Conservation (phyloP, 257 asterid species). For the Salvia rosmarinus region DNA sequence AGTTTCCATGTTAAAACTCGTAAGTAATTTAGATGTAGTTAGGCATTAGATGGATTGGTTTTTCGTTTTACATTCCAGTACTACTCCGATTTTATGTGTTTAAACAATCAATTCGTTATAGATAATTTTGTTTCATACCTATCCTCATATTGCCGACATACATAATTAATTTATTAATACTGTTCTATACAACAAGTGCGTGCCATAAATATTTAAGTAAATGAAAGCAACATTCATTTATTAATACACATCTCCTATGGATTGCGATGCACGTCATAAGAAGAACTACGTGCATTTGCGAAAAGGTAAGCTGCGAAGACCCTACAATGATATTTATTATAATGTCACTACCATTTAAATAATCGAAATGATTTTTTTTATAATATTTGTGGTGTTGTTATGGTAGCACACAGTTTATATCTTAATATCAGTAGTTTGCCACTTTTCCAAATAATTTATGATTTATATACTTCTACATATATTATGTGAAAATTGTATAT, state of each 20-base stretch:
- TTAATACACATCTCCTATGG: background rate
- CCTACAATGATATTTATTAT: background rate
- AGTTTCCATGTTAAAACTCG: too few species aligned
- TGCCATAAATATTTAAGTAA: background rate
- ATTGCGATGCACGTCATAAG: background rate
- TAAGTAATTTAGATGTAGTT: too few species aligned
- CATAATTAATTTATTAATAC: background rate
- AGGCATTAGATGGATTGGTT: too few species aligned
- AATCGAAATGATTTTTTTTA: background rate
- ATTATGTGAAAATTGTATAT: background rate
- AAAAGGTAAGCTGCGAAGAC: background rate
- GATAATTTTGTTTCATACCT: background rate
- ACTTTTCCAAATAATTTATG: background rate
- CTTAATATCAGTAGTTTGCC: conserved; percentile 1
- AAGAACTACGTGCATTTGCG: background rate
- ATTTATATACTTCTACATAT: too few species aligned
- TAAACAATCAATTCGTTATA: too few species aligned
- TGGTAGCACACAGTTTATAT: background rate
- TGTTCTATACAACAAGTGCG: background rate
- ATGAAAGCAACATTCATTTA: background rate
- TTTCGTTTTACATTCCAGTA: too few species aligned
- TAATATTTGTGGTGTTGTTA: conserved; percentile 16
- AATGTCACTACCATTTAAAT: background rate
- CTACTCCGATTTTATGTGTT: too few species aligned
- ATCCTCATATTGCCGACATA: background rate